Evolutionary conservation across 345 rosid species (phyloP), one percentile per base, ranked within the genome.

Genomic region (Cardamine resedifolia): DNA sequence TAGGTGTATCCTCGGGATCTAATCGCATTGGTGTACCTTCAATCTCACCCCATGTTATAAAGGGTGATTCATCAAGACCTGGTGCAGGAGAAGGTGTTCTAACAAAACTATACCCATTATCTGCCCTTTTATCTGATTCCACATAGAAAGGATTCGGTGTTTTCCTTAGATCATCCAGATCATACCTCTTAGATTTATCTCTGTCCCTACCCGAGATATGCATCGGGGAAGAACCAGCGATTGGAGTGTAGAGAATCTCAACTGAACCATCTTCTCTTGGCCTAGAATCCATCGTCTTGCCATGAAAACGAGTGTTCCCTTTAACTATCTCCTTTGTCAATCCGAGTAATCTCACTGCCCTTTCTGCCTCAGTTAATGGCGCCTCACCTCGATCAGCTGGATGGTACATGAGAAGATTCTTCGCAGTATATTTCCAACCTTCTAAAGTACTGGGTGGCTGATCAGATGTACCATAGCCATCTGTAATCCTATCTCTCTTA

Each of bases 11-110:
- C 79, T 95, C 99, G 0, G 75, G 56, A 50, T 91, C 99, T 84
- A 95, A 78, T 56, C 97, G 84, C 85, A 95, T 45, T 2, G 98
- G 99, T 0, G 99, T 95, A 53, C 99, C 98, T 66, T 95, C 99
- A 27, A 95, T 91, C 82, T 95, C 97, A 83, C 98, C 99, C 99
- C 99, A 95, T 0, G 99, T 95, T 31, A 95, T 83, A 79, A 95
- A 90, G 0, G 99, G 99, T 0, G 98, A 95, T 34, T 82, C 97
- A 78, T 91, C 97, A 50, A 78, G 88, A 43, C 98, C 98, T 0
- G 99, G 97, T 12, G 95, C 95, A 7, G 99, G 98, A 24, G 99
- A 92, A 9, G 99, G 99, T 6, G 98, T 95, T 83, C 56, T 87
- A 30, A 95, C 97, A 82, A 87, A 91, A 57, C 83, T 87, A 79